Conservation (phyloP, 225 moss, liverwort and hornwort genomes). For the Takakia lepidozioides region DNA sequence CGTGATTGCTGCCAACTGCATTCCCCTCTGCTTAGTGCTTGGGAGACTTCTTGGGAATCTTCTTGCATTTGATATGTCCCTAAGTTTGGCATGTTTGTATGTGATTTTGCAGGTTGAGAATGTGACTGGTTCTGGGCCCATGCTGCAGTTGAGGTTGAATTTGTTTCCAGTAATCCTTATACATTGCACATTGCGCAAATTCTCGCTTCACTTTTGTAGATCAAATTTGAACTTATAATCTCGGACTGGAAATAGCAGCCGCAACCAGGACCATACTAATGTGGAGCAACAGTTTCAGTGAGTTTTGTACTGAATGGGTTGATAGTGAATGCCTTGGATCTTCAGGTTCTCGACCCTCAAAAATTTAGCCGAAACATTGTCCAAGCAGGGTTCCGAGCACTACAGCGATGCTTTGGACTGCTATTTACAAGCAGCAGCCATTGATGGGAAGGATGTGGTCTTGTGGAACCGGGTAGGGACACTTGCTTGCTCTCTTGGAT, state of each 20-base stretch:
- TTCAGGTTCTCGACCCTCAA: slow-evolving; percentile 80
- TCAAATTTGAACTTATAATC: too few relatives aligned
- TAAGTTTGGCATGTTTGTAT: neutral
- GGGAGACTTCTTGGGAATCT: too few relatives aligned
- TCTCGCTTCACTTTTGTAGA: too few relatives aligned
- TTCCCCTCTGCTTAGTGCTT: too few relatives aligned
- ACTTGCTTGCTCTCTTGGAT: slow-evolving; percentile 84
- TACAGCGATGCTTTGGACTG: slow-evolving; percentile 76
- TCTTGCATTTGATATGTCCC: neutral
- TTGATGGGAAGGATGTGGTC: slow-evolving; percentile 86
- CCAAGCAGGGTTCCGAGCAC: slow-evolving; percentile 72
- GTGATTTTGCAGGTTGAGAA: slow-evolving; percentile 32
- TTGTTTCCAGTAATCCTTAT: too few relatives aligned
- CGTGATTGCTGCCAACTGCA: too few relatives aligned
- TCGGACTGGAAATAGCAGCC: too few relatives aligned
- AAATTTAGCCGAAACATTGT: slow-evolving; percentile 78
- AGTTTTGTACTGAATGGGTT: too few relatives aligned
- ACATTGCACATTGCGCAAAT: too few relatives aligned
- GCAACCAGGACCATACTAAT: too few relatives aligned
- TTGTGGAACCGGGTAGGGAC: slow-evolving; percentile 95
- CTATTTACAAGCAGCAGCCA: slow-evolving; percentile 87
- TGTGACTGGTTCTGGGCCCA: slow-evolving; percentile 46
- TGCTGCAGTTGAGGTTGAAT: slow-evolving; percentile 54
- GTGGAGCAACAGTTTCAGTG: too few relatives aligned
- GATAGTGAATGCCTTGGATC: too few relatives aligned